Evolutionary conservation across 192 early-diverging fungal species (phyloP).

Genomic region (Mortierella alpina): DNA sequence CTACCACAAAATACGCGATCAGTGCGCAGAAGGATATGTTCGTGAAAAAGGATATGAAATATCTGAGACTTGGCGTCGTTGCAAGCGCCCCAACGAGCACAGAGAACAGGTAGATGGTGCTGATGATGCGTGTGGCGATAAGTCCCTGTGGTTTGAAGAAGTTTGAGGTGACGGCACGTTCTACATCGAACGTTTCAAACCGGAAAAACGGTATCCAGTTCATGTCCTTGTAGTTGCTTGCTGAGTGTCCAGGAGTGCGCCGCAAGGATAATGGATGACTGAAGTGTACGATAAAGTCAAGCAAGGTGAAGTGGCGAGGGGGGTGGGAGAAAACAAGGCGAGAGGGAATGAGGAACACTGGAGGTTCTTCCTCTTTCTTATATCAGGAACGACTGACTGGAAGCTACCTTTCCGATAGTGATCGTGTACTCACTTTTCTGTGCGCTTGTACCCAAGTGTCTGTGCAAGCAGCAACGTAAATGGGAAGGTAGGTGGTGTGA

Average conservation of each 20-base stretch:
- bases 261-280: background rate
- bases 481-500: too few species aligned
- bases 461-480: too few species aligned
- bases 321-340: too few species aligned
- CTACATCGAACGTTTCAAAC: constrained; percentile 7
- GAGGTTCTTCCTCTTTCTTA: too few species aligned
- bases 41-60: constrained; percentile 27
- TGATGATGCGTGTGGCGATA: background rate
- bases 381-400: too few species aligned
- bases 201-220: background rate
- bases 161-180: constrained; percentile 3
- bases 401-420: too few species aligned
- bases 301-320: too few species aligned
- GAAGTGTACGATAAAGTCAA: too few species aligned
- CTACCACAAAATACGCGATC: constrained; percentile 19
- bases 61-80: constrained; percentile 2
- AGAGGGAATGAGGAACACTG: too few species aligned
- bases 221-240: background rate
- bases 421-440: too few species aligned
- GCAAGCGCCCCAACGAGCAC: constrained; percentile 17
- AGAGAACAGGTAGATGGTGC: constrained; percentile 7
- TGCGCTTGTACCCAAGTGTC: too few species aligned
- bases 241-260: background rate
- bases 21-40: constrained; percentile 10
- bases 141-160: constrained; percentile 7